Percentiles rank a stretch among this genome's conserved stretches.
These are phyloP conservation scores for Beauveria australis DNA, from an alignment of 2,329 filamentous ascomycete species.

Conservation along the genomic window DNA sequence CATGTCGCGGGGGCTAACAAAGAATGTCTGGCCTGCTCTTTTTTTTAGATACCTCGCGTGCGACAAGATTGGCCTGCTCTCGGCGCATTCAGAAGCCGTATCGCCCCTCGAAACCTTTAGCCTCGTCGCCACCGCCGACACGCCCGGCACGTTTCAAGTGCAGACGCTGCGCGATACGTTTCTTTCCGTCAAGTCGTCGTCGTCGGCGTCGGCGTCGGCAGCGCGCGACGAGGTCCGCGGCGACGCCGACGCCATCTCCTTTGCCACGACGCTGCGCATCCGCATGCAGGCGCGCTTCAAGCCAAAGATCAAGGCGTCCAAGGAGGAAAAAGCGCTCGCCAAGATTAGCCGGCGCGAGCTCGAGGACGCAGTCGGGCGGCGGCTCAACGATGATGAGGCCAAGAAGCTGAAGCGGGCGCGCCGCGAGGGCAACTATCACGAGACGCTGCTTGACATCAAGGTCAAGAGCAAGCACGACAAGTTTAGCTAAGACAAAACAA, in stretches of 20 bases:
- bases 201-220: constrained; percentile 35
- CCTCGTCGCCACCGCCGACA: constrained; percentile 54
- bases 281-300: constrained; percentile 96
- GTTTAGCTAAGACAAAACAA: constrained; percentile 33
- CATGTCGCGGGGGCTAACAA: no score
- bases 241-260: constrained; percentile 59
- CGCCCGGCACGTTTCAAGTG: constrained; percentile 63
- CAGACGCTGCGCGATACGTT: constrained; percentile 67
- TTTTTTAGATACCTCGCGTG: constrained; percentile 66
- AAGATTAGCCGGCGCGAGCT: constrained; percentile 83
- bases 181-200: constrained; percentile 55
- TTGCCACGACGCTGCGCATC: constrained; percentile 66
- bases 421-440: constrained; percentile 82
- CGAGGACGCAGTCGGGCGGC: constrained; percentile 69
- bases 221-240: constrained; percentile 61
- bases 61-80: constrained; percentile 73
- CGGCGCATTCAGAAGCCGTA: constrained; percentile 72
- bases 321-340: constrained; percentile 74
- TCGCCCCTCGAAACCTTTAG: constrained; percentile 76
- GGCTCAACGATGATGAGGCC: constrained; percentile 78
- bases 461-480: constrained; percentile 93
- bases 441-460: constrained; percentile 76
- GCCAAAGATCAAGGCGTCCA: constrained; percentile 67
- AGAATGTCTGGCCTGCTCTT: not conserved
- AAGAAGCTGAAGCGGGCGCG: constrained; percentile 73